These are phyloP conservation scores for Scedosporium boydii DNA, from an alignment of 2,329 filamentous ascomycete species.

Conservation along the genomic window DNA sequence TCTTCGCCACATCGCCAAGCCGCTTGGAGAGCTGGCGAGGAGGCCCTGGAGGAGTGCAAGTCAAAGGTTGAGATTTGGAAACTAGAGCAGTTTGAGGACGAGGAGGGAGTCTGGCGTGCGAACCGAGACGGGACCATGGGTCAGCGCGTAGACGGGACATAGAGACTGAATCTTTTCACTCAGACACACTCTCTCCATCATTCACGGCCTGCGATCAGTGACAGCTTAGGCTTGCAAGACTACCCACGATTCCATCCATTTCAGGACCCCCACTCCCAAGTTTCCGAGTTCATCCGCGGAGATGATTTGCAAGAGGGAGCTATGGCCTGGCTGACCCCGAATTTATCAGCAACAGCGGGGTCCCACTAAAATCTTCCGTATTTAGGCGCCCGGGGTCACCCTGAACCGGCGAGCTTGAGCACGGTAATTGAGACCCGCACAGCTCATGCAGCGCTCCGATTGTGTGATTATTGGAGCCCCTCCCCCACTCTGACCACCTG, in stretches of 20 bases:
- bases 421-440: too few relatives aligned
- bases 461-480: too few relatives aligned
- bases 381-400: too few relatives aligned
- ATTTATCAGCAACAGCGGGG: too few relatives aligned
- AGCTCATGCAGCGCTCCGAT: too few relatives aligned
- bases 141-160: slow-evolving; percentile 27
- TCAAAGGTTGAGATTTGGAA: slow-evolving; percentile 92
- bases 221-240: too few relatives aligned
- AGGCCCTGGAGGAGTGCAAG: slow-evolving; percentile 82
- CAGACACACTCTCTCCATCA: neutral
- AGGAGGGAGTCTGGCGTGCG: slow-evolving; percentile 75
- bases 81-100: slow-evolving; percentile 73
- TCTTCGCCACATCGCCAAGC: slow-evolving; percentile 73
- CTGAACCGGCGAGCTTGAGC: too few relatives aligned
- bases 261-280: neutral
- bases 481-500: too few relatives aligned
- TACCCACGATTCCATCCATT: neutral
- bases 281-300: neutral
- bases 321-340: too few relatives aligned
- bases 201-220: neutral
- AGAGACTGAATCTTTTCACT: neutral
- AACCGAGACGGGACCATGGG: slow-evolving; percentile 66
- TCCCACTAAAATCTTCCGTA: too few relatives aligned
- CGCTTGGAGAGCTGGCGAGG: slow-evolving; percentile 82
- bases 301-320: neutral